phyloP scores from a whole-genome alignment of 108 stramenopile genomes.

The Cyclotella cryptica region DNA sequence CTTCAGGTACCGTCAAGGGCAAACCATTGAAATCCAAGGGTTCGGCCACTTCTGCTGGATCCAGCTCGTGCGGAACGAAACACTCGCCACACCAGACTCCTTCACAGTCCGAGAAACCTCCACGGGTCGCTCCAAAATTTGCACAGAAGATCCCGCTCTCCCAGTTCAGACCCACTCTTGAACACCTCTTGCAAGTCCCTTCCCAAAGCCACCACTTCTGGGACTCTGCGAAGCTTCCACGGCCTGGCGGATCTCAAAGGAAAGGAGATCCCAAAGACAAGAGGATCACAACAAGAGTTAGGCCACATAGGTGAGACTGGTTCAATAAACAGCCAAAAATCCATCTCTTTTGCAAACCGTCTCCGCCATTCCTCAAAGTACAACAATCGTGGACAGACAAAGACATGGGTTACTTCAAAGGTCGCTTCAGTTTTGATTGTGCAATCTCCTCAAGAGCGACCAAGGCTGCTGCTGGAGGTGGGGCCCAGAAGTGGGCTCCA shows the following conservation, averaged over 20 bases:
- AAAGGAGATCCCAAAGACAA: slow-evolving; percentile 29
- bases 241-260: slow-evolving; percentile 23
- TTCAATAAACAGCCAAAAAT: no score
- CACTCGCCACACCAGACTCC: slow-evolving; percentile 22
- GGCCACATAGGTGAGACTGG: slow-evolving; percentile 23
- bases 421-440: slow-evolving; percentile 9
- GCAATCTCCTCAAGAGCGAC: slow-evolving; percentile 10
- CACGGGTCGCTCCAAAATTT: no score
- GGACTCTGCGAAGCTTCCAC: slow-evolving; percentile 15
- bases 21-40: no score
- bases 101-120: neutral
- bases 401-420: slow-evolving; percentile 1
- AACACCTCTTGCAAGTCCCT: no score
- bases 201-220: slow-evolving; percentile 15
- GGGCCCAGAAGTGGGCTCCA: slow-evolving; percentile 23
- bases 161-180: no score
- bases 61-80: slow-evolving; percentile 9
- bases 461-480: slow-evolving; percentile 21
- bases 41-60: neutral
- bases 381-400: no score
- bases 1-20: no score
- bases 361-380: slow-evolving; percentile 9
- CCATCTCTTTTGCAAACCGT: slow-evolving; percentile 6
- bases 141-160: no score
- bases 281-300: no score